Conservation (phyloP, 192 early-diverging fungal genomes). For the Entomortierella parvispora region DNA sequence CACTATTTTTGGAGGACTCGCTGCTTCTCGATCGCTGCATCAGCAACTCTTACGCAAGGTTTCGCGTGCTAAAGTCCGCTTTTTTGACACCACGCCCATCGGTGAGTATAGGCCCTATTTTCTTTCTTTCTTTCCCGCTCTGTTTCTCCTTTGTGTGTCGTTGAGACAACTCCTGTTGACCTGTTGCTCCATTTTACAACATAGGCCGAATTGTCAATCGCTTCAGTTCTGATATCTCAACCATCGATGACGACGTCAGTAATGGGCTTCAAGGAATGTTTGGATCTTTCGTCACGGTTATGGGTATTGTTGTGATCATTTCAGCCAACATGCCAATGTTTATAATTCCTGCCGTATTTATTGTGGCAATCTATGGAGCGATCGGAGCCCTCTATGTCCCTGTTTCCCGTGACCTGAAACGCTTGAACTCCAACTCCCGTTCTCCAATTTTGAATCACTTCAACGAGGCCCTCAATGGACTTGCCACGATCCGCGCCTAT, state of each 20-base stretch:
- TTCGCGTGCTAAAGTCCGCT: conserved; percentile 72
- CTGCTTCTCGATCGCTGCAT: conserved; percentile 70
- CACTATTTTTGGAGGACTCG: conserved; percentile 60
- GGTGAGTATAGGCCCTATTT: no score
- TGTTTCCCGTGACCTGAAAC: conserved; percentile 89
- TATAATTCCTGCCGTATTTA: conserved; percentile 69
- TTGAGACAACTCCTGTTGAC: conserved; percentile 90
- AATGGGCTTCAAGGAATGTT: conserved; percentile 63
- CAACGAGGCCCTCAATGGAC: conserved; percentile 80
- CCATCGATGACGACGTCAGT: conserved; percentile 74
- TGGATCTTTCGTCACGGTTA: conserved; percentile 59
- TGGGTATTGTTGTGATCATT: conserved; percentile 70
- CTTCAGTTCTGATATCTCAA: no score
- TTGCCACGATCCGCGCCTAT: no score
- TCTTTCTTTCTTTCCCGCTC: no score
- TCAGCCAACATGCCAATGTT: conserved; percentile 77
- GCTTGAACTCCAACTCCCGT: conserved; percentile 83
- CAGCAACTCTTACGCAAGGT: conserved; percentile 63
- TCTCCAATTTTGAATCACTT: conserved; percentile 85
- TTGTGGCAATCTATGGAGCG: conserved; percentile 66
- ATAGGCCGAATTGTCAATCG: conserved; percentile 90
- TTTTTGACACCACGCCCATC: no score
- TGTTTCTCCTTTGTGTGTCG: no score
- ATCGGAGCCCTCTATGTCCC: conserved; percentile 79
- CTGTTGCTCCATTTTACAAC: conserved; percentile 78